A percentile compares a stretch with the other conserved stretches of the same genome.
Evolutionary conservation across 129 eudicot species (phyloP).

Genomic region (Saussurea involucrata): DNA sequence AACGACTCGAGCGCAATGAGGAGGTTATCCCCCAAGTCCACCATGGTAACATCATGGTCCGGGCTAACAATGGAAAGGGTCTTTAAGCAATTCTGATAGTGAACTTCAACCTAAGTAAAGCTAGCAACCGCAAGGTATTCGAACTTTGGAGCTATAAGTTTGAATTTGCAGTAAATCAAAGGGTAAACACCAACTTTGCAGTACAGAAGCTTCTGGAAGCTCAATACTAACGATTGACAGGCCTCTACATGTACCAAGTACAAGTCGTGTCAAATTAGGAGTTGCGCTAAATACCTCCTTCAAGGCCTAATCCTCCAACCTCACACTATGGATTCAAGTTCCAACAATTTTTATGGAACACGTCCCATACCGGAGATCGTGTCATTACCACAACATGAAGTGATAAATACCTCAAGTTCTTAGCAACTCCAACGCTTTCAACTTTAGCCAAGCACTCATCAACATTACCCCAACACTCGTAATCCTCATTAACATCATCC

Average conservation of each 20-base stretch:
- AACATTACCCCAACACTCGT: slow-evolving; percentile 34
- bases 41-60: neutral
- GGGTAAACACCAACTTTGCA: slow-evolving; percentile 76
- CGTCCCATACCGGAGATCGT: slow-evolving; percentile 69
- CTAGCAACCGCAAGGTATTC: slow-evolving; percentile 76
- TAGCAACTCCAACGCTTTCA: slow-evolving; percentile 62
- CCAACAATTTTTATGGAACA: slow-evolving; percentile 43
- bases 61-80: slow-evolving; percentile 46
- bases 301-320: slow-evolving; percentile 60
- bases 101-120: slow-evolving; percentile 63
- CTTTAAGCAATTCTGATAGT: slow-evolving; percentile 45
- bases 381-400: slow-evolving; percentile 79
- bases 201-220: slow-evolving; percentile 49
- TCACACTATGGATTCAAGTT: slow-evolving; percentile 78
- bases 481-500: neutral
- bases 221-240: slow-evolving; percentile 51
- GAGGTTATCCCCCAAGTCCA: slow-evolving; percentile 74
- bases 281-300: slow-evolving; percentile 53
- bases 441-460: slow-evolving; percentile 45
- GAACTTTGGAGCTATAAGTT: slow-evolving; percentile 57
- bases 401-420: slow-evolving; percentile 55
- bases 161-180: slow-evolving; percentile 44
- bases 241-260: slow-evolving; percentile 78
- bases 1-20: slow-evolving; percentile 65
- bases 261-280: slow-evolving; percentile 59